Conservation (phyloP, 2,329 filamentous ascomycete species). For the Claviceps sp. region DNA sequence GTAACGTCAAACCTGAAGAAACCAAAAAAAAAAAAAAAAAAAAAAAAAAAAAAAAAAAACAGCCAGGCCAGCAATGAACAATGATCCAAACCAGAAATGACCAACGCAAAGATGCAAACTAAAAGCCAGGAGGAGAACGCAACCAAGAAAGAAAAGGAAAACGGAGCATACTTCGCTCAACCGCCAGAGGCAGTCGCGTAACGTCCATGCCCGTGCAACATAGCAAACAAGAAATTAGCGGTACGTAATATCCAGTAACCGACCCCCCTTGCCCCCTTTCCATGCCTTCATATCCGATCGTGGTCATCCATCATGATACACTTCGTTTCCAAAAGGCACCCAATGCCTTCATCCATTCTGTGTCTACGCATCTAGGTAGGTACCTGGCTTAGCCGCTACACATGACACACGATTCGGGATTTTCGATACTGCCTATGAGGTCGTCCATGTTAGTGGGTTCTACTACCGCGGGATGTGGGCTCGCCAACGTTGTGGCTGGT, state of each 20-base stretch:
- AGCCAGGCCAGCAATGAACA: background rate
- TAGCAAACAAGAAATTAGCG: conserved; percentile 10
- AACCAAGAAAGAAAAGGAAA: too few species aligned
- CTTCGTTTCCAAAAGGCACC: background rate
- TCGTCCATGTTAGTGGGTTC: conserved; percentile 3
- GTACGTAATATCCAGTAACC: background rate
- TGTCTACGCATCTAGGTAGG: conserved; percentile 7
- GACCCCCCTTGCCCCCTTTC: background rate
- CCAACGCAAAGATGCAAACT: background rate
- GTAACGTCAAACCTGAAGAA: background rate
- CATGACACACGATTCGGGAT: conserved; percentile 90
- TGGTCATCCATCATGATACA: conserved; percentile 19
- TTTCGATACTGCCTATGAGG: conserved; percentile 76
- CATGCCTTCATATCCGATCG: conserved; percentile 14
- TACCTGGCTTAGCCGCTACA: conserved; percentile 63
- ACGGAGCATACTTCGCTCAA: conserved; percentile 1
- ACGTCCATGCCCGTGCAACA: conserved; percentile 1
- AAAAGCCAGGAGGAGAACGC: too few species aligned
- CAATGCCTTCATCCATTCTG: background rate
- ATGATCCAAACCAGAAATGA: background rate
- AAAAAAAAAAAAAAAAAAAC: too few species aligned
- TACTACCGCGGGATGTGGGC: too few species aligned
- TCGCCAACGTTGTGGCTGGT: too few species aligned
- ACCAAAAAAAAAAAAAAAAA: too few species aligned
- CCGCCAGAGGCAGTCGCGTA: background rate